Evolutionary conservation across 352 stramenopile genomes (phyloP).

Genomic region (Globisporangium rhizosaccharum): DNA sequence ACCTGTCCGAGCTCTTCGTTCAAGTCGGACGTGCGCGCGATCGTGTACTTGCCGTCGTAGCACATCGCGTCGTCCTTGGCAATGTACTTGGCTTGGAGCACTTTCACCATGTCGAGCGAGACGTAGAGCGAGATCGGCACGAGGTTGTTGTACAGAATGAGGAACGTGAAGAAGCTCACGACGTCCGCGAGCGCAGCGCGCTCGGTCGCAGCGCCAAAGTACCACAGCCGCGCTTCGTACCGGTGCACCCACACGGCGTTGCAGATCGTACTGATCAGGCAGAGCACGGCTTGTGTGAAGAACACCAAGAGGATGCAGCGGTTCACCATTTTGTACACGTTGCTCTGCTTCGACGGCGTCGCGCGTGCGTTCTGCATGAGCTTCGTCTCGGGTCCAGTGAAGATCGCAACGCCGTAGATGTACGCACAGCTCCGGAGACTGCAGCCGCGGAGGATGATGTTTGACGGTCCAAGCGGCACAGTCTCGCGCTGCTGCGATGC

Average conservation of each 20-base stretch:
- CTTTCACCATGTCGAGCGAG: constrained; percentile 93
- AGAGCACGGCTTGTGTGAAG: constrained; percentile 49
- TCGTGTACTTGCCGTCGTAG: constrained; percentile 78
- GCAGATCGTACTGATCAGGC: constrained; percentile 62
- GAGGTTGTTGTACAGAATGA: constrained; percentile 95
- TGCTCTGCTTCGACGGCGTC: constrained; percentile 69
- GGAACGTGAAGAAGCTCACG: constrained; percentile 91
- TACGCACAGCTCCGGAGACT: constrained; percentile 50
- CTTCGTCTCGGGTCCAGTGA: constrained; percentile 89
- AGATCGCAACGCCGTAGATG: constrained; percentile 78
- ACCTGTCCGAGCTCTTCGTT: constrained; percentile 94
- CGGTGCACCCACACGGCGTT: constrained; percentile 42
- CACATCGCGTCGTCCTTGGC: constrained; percentile 66
- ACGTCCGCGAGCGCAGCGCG: constrained; percentile 25
- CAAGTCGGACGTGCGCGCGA: constrained; percentile 85
- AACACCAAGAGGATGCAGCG: constrained; percentile 69
- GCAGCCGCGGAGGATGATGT: constrained; percentile 85
- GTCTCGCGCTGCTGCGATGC: constrained; percentile 21
- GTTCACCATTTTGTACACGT: constrained; percentile 66
- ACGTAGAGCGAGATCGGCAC: constrained; percentile 98
- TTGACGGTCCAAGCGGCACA: constrained; percentile 43
- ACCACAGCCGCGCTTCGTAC: constrained; percentile 39
- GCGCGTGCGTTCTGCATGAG: constrained; percentile 68
- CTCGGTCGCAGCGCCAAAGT: constrained; percentile 27
- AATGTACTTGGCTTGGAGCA: constrained; percentile 73